Conservation (phyloP, 768 basidiomycete genomes). For the Russula foetens region DNA sequence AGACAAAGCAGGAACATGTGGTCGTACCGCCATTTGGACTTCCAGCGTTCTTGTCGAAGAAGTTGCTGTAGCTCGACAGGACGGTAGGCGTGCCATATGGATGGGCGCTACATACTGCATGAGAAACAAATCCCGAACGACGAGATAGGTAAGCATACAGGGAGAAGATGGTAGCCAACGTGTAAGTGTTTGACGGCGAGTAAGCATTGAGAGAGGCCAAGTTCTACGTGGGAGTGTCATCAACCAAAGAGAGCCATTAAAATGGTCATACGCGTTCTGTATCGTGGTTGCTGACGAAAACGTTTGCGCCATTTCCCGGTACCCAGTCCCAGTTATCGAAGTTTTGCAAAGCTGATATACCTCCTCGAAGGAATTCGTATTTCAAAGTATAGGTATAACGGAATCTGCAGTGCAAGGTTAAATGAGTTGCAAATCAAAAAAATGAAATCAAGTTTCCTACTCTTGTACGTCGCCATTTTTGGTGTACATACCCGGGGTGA, state of each 20-base stretch:
- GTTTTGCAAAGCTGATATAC: slow-evolving; percentile 44
- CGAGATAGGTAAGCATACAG: slow-evolving; percentile 25
- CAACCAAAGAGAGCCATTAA: not conserved
- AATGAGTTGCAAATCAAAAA: no score
- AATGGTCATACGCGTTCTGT: slow-evolving; percentile 43
- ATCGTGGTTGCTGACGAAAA: slow-evolving; percentile 64
- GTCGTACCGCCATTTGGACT: slow-evolving; percentile 47
- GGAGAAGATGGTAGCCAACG: slow-evolving; percentile 51
- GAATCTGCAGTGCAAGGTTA: slow-evolving; percentile 30
- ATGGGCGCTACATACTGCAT: slow-evolving; percentile 33
- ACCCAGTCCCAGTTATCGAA: slow-evolving; percentile 54
- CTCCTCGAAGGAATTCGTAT: slow-evolving; percentile 42
- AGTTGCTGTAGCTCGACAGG: slow-evolving; percentile 47
- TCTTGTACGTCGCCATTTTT: slow-evolving; percentile 60
- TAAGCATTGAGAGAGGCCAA: slow-evolving; percentile 47
- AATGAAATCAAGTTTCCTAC: slow-evolving; percentile 22
- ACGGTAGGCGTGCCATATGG: slow-evolving; percentile 60
- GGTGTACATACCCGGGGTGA: slow-evolving; percentile 49
- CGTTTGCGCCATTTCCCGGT: slow-evolving; percentile 43
- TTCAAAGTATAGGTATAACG: slow-evolving; percentile 47
- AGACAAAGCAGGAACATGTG: not conserved
- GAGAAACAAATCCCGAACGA: not conserved
- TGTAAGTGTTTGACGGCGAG: no score
- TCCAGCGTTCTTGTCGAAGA: slow-evolving; percentile 43
- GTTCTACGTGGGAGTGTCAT: slow-evolving; percentile 27